A percentile compares a stretch with the other conserved stretches of the same genome.
Conservation (phyloP, 1,284 basidiomycete species). For the Irpex sp. region DNA sequence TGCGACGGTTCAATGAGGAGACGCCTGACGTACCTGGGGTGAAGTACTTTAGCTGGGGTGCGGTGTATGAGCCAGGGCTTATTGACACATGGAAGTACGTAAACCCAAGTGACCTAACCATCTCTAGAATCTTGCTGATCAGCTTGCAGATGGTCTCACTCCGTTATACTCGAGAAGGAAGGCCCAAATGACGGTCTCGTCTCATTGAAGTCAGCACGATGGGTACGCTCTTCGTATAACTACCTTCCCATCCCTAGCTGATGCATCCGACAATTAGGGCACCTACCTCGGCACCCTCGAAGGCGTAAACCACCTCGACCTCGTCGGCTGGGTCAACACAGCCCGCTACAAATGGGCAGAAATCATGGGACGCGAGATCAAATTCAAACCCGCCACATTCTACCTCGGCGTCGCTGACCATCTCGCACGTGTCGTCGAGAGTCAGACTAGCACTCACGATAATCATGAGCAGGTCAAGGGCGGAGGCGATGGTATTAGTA, state of each 20-base stretch:
- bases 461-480: conserved; percentile 2
- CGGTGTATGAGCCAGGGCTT: conserved; percentile 81
- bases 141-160: conserved; percentile 66
- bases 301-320: conserved; percentile 90
- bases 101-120: conserved; percentile 20
- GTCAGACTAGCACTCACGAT: conserved; percentile 18
- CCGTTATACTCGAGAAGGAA: conserved; percentile 83
- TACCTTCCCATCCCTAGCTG: background rate
- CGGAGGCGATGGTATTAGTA: background rate
- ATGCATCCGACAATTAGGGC: conserved; percentile 40
- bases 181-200: conserved; percentile 92
- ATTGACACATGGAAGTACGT: conserved; percentile 81
- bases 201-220: conserved; percentile 78
- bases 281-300: conserved; percentile 84
- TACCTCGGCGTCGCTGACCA: conserved; percentile 78
- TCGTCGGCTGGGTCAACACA: conserved; percentile 82
- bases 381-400: conserved; percentile 86
- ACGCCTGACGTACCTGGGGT: conserved; percentile 78
- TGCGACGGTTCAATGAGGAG: conserved; percentile 85
- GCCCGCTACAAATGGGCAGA: conserved; percentile 84
- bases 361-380: conserved; percentile 84
- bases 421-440: conserved; percentile 68
- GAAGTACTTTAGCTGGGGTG: conserved; percentile 92
- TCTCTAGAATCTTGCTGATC: background rate
- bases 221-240: conserved; percentile 44